Base-by-base conservation (phyloP, 2,329 filamentous ascomycete species). In the Clonostachys byssicola region DNA sequence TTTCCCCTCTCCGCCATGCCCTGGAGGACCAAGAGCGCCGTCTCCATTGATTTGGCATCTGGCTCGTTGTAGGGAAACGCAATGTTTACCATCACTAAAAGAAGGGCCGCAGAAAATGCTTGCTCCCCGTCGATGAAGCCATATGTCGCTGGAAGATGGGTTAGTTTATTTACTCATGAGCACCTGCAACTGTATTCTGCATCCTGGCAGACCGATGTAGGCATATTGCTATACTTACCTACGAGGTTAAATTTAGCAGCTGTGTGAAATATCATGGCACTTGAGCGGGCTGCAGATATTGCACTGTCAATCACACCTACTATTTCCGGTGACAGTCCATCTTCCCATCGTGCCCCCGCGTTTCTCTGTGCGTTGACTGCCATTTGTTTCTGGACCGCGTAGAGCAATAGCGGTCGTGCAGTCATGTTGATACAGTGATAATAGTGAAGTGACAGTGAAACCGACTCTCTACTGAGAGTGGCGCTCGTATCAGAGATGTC, bases 351-450 rank as follows among this genome's bases (percentile, higher is more conserved):
- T 12, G 36, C 36, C 36, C 14, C 17, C 8, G 36, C 5, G 14
- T n/a, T 12, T 12, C 36, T n/a, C 12, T 39, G 36, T n/a, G 36
- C 36, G 5, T 50, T 48, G 17, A 61, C 57, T 43, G 68, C 62
- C 1, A 79, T 61, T 5, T 74, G 68, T 40, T 67, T 66, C 55
- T 77, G 72, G 8, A 78, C 73, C 4, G 80, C 70, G 51, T 78
- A 71, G 49, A 79, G 78, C 0, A 81, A 64, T 20, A 80, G 59
- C 1, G 77, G 77, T 5, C 77, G 63, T 1, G 71, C 73, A 0
- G 76, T 77, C 75, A 81, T 80, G 52, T 79, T 78, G 54, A 80
- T 71, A 54, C 77, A 80, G 40, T 78, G 76, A 50, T 78, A 78
- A 52, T 79, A 80, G 52, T 81, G 77, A 18, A 46, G 41, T 35